Base-by-base conservation (phyloP, 495 filamentous ascomycete genomes). In the Penicillium maclennaniae region DNA sequence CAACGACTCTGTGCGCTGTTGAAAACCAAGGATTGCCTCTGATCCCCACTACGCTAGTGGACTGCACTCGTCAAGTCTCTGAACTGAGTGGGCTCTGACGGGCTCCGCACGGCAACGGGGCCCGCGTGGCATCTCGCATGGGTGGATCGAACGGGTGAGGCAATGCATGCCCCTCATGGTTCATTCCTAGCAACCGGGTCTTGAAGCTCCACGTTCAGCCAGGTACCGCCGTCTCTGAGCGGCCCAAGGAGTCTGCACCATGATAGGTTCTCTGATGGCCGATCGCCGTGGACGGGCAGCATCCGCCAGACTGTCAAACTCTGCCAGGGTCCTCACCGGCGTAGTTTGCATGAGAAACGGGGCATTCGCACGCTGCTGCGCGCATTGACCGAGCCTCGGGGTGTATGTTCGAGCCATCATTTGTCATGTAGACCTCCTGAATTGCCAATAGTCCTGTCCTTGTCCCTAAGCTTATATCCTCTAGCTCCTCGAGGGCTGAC, bases 401-500 rank as follows among this genome's bases (percentile, higher is more conserved):
- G 5, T 23, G 23, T 2, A 7, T 28, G n/a, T 42, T 25, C 12
- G 25, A 19, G 21, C 23, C 42, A 39, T 26, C 47, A 42, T 20
- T 34, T 34, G 10, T 10, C 1, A 46, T 53, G 25, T n/a, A 38
- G 19, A 9, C 17, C 28, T 26, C n/a, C 31, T 40, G n/a, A 41
- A n/a, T 10, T 34, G 26, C 40, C 31, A 50, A 42, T 50, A 51
- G 27, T 49, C 19, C 21, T 17, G 9, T 31, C 14, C 26, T 51
- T 31, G 34, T 47, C 36, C 37, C 25, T 38, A 46, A 56, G 48
- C 54, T 51, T 56, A 47, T 56, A 52, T 51, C 28, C 37, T 26
- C 43, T 47, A 45, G 47, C 20, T 25, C 47, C 47, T 49, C 46
- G 6, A 31, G 46, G 53, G 53, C 31, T 49, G 16, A 10, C 14